Base-by-base conservation (phyloP, 805 yeast species). In the Cyberlindnera lachancei region DNA sequence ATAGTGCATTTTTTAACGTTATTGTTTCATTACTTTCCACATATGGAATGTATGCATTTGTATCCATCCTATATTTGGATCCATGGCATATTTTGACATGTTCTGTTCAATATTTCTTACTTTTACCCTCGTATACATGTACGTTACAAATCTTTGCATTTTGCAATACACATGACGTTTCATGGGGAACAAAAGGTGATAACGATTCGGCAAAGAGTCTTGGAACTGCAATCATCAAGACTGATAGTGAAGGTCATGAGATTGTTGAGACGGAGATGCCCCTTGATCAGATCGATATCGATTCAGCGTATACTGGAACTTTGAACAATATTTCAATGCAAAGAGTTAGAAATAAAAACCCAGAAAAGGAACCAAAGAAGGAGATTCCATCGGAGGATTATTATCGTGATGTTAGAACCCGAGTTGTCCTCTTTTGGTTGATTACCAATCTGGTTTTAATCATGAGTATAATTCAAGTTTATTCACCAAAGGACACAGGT, bases 171-270 rank as follows among this genome's bases (percentile, higher is more conserved):
- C 97, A 90, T 60, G 98, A 90, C 65, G 95, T 92, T 31, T 83
- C 96, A 0, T 90, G 98, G 98, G 98, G 98, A 59, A 90, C 98
- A 3, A 90, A 90, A 55, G 98, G 98, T 45, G 96, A 85, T 40
- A 84, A 82, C 49, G 72, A 73, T 43, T 79, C 78, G 30, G 72
- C 74, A 19, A 71, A 71, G 44, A 75, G 70, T 37, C 62, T 79
- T 29, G 94, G 94, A 40, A 75, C 79, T 30, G 92, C 90, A 28
- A 80, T 81, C 21, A 77, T 81, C 38, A 77, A 70, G 37, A 78
- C 75, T 48, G 76, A 75, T 44, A 84, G 73, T 31, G 65, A 75
- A 27, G 94, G 94, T 33, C 79, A 75, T 40, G 87, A 80, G 51
- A 76, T 83, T 23, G 83, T 81, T 26, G 86, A 79, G 41, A 74